phyloP scores from a whole-genome alignment of 2,329 filamentous ascomycete species.

The Aspergillus viridinutans region DNA sequence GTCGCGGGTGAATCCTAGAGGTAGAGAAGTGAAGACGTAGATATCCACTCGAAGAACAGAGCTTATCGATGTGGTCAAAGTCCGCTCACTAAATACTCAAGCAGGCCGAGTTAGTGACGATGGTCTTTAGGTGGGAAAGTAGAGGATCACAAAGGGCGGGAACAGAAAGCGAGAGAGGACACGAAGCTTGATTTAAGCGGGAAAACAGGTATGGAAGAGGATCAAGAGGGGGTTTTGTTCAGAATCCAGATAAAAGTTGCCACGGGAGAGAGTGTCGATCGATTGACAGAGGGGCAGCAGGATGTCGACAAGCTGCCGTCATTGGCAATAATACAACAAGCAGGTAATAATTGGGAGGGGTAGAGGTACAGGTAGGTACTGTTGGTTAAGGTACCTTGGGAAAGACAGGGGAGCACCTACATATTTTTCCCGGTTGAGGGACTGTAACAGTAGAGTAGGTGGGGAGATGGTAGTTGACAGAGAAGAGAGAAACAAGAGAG shows the following conservation, averaged over 20 bases:
- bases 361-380: background rate
- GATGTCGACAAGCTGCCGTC: slow-evolving; percentile 29
- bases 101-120: background rate
- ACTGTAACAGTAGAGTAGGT: background rate
- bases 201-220: slow-evolving; percentile 12
- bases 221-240: slow-evolving; percentile 1
- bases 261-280: slow-evolving; percentile 26
- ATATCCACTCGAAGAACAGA: background rate
- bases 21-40: background rate
- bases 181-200: slow-evolving; percentile 14
- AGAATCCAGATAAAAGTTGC: slow-evolving; percentile 12
- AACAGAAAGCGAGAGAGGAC: slow-evolving; percentile 10
- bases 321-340: slow-evolving; percentile 18
- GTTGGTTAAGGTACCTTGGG: background rate
- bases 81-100: slow-evolving; percentile 2
- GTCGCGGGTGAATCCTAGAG: background rate
- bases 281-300: slow-evolving; percentile 6
- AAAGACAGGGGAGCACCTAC: slow-evolving; percentile 1
- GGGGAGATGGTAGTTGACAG: slow-evolving; percentile 8
- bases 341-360: background rate
- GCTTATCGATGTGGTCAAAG: background rate
- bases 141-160: slow-evolving; percentile 11
- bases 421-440: slow-evolving; percentile 1
- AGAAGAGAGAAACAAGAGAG: slow-evolving; percentile 8
- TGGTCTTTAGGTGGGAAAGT: background rate